Percentiles rank a stretch among this genome's conserved stretches.
These are phyloP conservation scores for Malus fusca DNA, from an alignment of 306 rosid genomes.

Conservation along the genomic window DNA sequence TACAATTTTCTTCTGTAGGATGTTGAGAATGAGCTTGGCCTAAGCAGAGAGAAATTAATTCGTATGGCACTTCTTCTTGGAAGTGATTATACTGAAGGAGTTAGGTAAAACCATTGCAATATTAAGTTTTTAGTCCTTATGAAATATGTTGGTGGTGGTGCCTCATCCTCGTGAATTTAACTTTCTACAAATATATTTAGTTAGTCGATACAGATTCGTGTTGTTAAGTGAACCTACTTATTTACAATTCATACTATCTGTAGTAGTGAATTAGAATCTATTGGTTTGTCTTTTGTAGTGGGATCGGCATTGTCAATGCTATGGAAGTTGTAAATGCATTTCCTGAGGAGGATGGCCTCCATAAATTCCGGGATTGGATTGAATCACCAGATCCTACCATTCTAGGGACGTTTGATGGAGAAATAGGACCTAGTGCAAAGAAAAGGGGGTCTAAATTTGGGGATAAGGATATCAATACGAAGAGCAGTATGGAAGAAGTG, in stretches of 20 bases:
- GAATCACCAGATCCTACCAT: slow-evolving; percentile 97
- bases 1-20: slow-evolving; percentile 41
- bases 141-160: slow-evolving; percentile 18
- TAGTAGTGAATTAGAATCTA: slow-evolving; percentile 16
- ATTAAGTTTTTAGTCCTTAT: neutral
- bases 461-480: slow-evolving; percentile 21
- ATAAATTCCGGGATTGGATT: slow-evolving; percentile 75
- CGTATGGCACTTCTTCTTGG: slow-evolving; percentile 91
- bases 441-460: slow-evolving; percentile 45
- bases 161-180: slow-evolving; percentile 4
- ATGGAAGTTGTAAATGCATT: slow-evolving; percentile 89
- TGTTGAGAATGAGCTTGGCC: slow-evolving; percentile 86
- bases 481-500: slow-evolving; percentile 21
- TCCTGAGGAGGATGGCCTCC: slow-evolving; percentile 84
- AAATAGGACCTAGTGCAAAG: slow-evolving; percentile 32
- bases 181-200: neutral
- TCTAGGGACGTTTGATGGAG: slow-evolving; percentile 49
- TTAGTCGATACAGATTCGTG: neutral
- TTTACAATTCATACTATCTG: neutral
- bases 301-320: slow-evolving; percentile 97
- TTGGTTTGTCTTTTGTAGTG: slow-evolving; percentile 44
- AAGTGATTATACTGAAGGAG: slow-evolving; percentile 97
- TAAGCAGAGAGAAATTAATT: slow-evolving; percentile 65
- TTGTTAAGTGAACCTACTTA: neutral
- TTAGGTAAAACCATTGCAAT: slow-evolving; percentile 47